A percentile compares a stretch with the other conserved stretches of the same genome.
Conservation (phyloP, 2,329 filamentous ascomycete genomes). For the Ceratocystis cubensis region DNA sequence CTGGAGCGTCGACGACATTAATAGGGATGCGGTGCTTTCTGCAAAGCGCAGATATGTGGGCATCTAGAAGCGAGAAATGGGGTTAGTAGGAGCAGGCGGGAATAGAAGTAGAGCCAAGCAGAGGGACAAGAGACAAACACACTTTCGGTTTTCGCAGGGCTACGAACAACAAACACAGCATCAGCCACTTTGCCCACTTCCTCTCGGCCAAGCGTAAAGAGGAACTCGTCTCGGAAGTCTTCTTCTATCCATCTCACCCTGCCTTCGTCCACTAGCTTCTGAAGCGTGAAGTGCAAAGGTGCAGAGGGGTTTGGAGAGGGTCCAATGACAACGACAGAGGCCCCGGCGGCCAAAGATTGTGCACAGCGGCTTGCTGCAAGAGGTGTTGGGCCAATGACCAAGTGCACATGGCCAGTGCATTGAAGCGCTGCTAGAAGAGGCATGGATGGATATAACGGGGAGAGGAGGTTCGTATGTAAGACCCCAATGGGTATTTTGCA, state of each 20-base stretch:
- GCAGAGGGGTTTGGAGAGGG: slow-evolving; percentile 39
- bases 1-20: slow-evolving; percentile 79
- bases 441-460: not conserved
- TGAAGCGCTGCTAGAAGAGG: slow-evolving; percentile 59
- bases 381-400: slow-evolving; percentile 76
- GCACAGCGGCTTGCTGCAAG: slow-evolving; percentile 74
- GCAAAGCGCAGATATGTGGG: slow-evolving; percentile 63
- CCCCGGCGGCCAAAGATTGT: slow-evolving; percentile 70
- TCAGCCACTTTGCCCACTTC: slow-evolving; percentile 73
- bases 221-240: slow-evolving; percentile 55
- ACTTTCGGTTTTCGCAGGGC: slow-evolving; percentile 27
- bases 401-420: slow-evolving; percentile 58
- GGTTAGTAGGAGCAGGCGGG: not conserved
- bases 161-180: slow-evolving; percentile 66
- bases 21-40: slow-evolving; percentile 71
- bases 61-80: slow-evolving; percentile 31
- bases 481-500: not conserved
- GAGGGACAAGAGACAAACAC: not conserved
- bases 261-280: slow-evolving; percentile 53
- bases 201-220: slow-evolving; percentile 63
- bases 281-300: slow-evolving; percentile 45
- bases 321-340: slow-evolving; percentile 65
- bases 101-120: not conserved
- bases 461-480: not conserved
- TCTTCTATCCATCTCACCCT: slow-evolving; percentile 54